A percentile compares a stretch with the other conserved stretches of the same genome.
These are phyloP conservation scores for Bothriochloa decipiens DNA, from an alignment of 176 grass and related monocot species.

Conservation along the genomic window DNA sequence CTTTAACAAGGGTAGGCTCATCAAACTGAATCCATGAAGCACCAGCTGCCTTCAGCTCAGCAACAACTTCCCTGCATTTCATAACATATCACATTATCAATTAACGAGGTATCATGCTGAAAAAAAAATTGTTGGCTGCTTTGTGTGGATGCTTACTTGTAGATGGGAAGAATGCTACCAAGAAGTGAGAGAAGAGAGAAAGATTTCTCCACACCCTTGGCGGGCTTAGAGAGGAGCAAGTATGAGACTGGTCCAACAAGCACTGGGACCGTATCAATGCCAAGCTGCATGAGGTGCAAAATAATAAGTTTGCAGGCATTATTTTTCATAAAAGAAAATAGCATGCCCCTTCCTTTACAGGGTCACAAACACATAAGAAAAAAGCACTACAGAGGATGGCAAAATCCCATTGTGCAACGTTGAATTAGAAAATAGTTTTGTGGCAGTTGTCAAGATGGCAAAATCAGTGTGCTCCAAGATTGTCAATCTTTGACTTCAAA, in stretches of 20 bases:
- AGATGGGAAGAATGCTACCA: slow-evolving; percentile 71
- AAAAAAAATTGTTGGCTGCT: neutral
- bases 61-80: slow-evolving; percentile 69
- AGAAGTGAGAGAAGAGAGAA: slow-evolving; percentile 85
- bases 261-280: slow-evolving; percentile 80
- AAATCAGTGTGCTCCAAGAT: slow-evolving; percentile 9
- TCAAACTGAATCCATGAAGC: slow-evolving; percentile 98
- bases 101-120: too few species aligned
- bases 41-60: slow-evolving; percentile 87
- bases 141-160: slow-evolving; percentile 72
- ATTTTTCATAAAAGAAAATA: slow-evolving; percentile 14
- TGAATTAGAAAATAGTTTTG: neutral
- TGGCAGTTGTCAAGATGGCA: neutral
- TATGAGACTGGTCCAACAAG: slow-evolving; percentile 91
- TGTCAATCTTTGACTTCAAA: slow-evolving; percentile 1
- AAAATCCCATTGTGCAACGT: slow-evolving; percentile 10
- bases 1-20: slow-evolving; percentile 85
- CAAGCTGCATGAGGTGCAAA: slow-evolving; percentile 57
- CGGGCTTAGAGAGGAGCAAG: slow-evolving; percentile 87
- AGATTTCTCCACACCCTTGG: slow-evolving; percentile 85
- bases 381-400: neutral
- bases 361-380: neutral
- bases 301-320: slow-evolving; percentile 29
- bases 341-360: slow-evolving; percentile 8
- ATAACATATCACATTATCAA: too few species aligned